Conservation (phyloP, 306 rosid genomes). For the Lagenaria siceraria region DNA sequence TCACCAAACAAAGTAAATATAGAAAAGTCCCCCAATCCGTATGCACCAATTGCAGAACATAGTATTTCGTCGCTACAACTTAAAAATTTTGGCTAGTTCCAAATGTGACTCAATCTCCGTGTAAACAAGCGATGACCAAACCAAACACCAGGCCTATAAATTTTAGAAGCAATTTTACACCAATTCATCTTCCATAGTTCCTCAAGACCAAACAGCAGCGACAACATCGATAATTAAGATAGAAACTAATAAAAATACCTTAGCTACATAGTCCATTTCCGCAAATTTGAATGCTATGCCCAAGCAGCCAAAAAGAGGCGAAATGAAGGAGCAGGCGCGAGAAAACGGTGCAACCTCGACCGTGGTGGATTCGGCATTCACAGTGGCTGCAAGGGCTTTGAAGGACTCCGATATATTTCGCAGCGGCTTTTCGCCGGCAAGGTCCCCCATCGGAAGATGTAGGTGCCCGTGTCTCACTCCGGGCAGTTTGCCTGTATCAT, state of each 20-base stretch:
- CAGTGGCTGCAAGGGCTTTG: slow-evolving; percentile 37
- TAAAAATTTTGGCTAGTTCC: background rate
- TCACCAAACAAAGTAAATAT: background rate
- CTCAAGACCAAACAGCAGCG: background rate
- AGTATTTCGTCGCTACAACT: background rate
- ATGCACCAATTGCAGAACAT: background rate
- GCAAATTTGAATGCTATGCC: slow-evolving; percentile 97
- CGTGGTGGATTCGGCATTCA: slow-evolving; percentile 28
- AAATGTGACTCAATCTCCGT: background rate
- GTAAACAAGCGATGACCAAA: background rate
- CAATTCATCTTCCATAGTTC: background rate
- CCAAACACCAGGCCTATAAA: background rate
- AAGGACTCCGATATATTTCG: slow-evolving; percentile 50
- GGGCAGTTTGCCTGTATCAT: background rate
- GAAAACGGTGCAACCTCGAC: slow-evolving; percentile 60
- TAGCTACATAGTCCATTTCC: slow-evolving; percentile 75
- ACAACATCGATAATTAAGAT: background rate
- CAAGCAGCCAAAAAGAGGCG: slow-evolving; percentile 78
- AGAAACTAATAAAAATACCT: slow-evolving; percentile 25
- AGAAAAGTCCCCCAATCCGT: background rate
- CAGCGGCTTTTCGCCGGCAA: slow-evolving; percentile 29
- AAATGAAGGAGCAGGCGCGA: slow-evolving; percentile 61
- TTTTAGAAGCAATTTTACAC: background rate
- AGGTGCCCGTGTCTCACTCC: background rate
- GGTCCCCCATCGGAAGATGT: slow-evolving; percentile 35